These are phyloP conservation scores for Plantago major DNA, from an alignment of 257 asterid genomes.

Conservation along the genomic window DNA sequence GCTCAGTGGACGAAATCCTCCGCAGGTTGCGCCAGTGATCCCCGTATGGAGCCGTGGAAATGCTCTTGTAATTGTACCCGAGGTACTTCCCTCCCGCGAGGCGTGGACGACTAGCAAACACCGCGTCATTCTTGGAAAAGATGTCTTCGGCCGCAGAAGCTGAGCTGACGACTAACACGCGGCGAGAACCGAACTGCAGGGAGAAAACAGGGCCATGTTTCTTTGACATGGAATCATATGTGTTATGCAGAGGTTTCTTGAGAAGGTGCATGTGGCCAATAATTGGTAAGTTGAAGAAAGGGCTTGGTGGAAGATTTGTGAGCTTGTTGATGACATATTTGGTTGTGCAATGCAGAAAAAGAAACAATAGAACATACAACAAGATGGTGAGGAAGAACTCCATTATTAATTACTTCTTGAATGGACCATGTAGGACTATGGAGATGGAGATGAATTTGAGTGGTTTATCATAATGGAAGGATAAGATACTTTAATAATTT, in stretches of 20 bases:
- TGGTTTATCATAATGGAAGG: too few species aligned
- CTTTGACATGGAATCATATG: background rate
- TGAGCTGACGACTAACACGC: background rate
- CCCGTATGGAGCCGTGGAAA: constrained; percentile 1
- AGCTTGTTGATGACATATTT: background rate
- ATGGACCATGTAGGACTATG: too few species aligned
- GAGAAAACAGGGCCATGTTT: constrained; percentile 3
- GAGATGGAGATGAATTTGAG: too few species aligned
- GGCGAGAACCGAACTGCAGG: constrained; percentile 27
- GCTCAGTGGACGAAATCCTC: background rate
- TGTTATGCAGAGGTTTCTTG: background rate
- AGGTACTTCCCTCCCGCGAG: background rate
- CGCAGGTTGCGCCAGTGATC: constrained; percentile 5
- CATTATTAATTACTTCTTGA: background rate
- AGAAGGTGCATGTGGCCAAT: background rate
- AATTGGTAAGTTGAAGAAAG: background rate
- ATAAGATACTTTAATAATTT: too few species aligned
- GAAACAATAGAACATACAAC: background rate
- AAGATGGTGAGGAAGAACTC: background rate
- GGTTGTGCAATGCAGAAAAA: background rate
- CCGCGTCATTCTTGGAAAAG: background rate
- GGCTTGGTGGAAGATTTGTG: background rate
- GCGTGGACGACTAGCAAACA: background rate
- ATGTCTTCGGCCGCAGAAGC: background rate
- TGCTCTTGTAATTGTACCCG: background rate